Evolutionary conservation across 768 basidiomycete species (phyloP).

Genomic region (Boletus eberwhitei): DNA sequence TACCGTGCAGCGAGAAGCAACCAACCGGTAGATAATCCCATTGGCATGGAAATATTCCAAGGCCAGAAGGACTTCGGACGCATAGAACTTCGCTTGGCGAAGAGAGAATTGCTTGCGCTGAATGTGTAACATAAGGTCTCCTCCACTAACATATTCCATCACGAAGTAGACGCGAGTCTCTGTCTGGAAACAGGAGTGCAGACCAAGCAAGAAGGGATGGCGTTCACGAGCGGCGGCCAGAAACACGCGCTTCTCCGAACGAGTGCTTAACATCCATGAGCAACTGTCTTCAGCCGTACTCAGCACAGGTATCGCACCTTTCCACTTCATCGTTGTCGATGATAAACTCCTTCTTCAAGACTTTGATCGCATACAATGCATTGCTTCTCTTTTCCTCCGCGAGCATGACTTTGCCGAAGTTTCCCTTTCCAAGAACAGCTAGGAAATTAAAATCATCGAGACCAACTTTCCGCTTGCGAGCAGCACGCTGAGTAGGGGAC

Average conservation of each 20-base stretch:
- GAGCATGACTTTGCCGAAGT: conserved; percentile 99
- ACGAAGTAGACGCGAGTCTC: conserved; percentile 99
- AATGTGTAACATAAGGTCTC: conserved; percentile 99
- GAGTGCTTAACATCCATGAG: conserved; percentile 59
- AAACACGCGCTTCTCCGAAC: conserved; percentile 98
- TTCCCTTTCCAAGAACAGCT: conserved; percentile 97
- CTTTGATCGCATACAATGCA: conserved; percentile 96
- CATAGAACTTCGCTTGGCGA: conserved; percentile 98
- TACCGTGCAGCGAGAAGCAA: neutral
- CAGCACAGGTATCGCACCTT: conserved; percentile 53
- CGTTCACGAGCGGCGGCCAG: conserved; percentile 94
- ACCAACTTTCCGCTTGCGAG: conserved; percentile 81
- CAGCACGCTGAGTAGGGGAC: conserved; percentile 40
- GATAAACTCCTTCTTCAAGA: conserved; percentile 99
- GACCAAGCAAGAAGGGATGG: conserved; percentile 93
- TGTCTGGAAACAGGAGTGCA: conserved; percentile 99
- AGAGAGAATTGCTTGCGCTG: conserved; percentile 99
- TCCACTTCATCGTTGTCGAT: conserved; percentile 99
- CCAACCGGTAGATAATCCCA: conserved; percentile 97
- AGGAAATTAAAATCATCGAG: conserved; percentile 99
- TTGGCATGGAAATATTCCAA: conserved; percentile 97
- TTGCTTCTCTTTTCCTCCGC: conserved; percentile 96
- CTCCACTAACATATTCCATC: conserved; percentile 99
- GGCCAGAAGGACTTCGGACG: conserved; percentile 92
- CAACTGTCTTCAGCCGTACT: neutral